These are phyloP conservation scores for Monosiga brevicollis DNA, from an alignment of 78 protist species.

Conservation along the genomic window DNA sequence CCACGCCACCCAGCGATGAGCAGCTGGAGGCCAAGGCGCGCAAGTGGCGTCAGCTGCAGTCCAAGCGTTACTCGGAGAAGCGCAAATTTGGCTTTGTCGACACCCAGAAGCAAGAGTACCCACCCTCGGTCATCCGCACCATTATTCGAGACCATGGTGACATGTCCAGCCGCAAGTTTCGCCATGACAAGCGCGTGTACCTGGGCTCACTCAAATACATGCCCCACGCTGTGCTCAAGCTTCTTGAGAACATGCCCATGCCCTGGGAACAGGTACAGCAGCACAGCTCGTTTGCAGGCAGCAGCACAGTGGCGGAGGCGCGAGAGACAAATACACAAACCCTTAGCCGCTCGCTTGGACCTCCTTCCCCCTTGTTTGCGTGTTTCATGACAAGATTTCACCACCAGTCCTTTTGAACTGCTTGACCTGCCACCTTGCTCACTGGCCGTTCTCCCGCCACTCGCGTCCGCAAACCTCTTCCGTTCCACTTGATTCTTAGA, in stretches of 20 bases:
- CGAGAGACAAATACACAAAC: too few relatives aligned
- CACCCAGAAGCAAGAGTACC: constrained; percentile 81
- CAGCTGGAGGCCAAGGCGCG: constrained; percentile 3
- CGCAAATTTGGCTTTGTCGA: constrained; percentile 83
- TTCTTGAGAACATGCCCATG: constrained; percentile 99
- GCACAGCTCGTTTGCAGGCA: not conserved
- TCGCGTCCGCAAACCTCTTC: too few relatives aligned
- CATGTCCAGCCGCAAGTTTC: constrained; percentile 75
- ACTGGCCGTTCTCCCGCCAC: too few relatives aligned
- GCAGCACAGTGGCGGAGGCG: too few relatives aligned
- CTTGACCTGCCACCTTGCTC: too few relatives aligned
- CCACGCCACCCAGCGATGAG: not conserved
- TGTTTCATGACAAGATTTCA: constrained; percentile 50
- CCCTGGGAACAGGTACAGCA: constrained; percentile 84
- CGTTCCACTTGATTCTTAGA: too few relatives aligned
- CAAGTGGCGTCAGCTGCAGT: constrained; percentile 79
- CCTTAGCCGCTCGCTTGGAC: too few relatives aligned
- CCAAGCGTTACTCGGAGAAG: constrained; percentile 76
- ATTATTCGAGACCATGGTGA: constrained; percentile 98
- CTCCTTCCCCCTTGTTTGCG: not conserved
- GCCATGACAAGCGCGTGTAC: constrained; percentile 94
- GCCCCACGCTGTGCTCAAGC: constrained; percentile 96
- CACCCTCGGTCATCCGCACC: constrained; percentile 96
- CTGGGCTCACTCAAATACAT: constrained; percentile 97
- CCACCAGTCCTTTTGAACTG: too few relatives aligned